Percentiles rank a stretch among this genome's conserved stretches.
Conservation (phyloP, 2,329 filamentous ascomycete genomes). For the Apiospora malaysiana region DNA sequence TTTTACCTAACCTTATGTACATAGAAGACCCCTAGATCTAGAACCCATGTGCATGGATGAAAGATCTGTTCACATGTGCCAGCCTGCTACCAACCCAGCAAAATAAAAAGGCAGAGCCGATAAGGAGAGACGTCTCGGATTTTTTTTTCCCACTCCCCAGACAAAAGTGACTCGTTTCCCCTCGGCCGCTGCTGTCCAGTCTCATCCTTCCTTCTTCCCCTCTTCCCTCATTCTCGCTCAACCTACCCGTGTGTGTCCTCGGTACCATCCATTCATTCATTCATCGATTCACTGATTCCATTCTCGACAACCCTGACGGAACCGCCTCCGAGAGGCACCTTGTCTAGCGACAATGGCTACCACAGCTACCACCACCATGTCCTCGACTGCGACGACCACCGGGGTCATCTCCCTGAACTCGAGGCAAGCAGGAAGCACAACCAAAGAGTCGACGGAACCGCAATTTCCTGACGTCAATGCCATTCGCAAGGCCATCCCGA, state of each 20-base stretch:
- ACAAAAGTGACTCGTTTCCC: conserved; percentile 11
- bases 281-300: neutral
- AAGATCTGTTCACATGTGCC: conserved; percentile 19
- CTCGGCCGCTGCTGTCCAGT: neutral
- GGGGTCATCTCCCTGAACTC: conserved; percentile 10
- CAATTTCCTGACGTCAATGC: conserved; percentile 55
- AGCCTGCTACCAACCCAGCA: neutral
- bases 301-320: neutral
- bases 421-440: neutral
- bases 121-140: neutral
- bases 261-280: neutral
- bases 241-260: neutral
- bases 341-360: conserved; percentile 10
- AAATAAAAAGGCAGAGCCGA: neutral
- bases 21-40: conserved; percentile 15
- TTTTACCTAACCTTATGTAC: neutral
- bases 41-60: conserved; percentile 11
- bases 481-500: conserved; percentile 60
- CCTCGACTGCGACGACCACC: conserved; percentile 7
- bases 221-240: neutral
- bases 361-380: conserved; percentile 19
- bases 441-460: conserved; percentile 13
- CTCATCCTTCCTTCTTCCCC: neutral
- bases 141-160: neutral
- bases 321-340: neutral